Base-by-base conservation (phyloP, 495 filamentous ascomycete species). In the Neurospora hispaniola region DNA sequence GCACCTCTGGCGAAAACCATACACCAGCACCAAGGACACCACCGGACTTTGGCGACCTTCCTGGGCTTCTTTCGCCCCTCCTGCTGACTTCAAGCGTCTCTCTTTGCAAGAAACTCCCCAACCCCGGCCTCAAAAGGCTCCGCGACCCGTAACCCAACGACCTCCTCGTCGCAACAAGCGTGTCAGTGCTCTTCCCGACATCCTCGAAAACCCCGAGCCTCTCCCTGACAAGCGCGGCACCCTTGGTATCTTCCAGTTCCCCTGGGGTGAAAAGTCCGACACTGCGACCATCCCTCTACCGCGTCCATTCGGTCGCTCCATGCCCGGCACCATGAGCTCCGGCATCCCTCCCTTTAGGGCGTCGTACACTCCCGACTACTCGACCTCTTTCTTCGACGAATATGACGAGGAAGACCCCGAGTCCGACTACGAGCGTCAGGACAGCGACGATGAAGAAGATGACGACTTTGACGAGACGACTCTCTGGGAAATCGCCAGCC, bases 241-340 rank as follows among this genome's bases (percentile, higher is more conserved):
- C 6, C 79, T 89, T 10, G 87, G 86, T 5, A 84, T 89, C 70
- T 89, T 88, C 77, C 85, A 88, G 74, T 87, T 87, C 73, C 84
- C 87, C 0, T 89, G 85, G 85, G 87, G 87, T 27, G 86, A 88
- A 73, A 84, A 77, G 75, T 88, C 86, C 38, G 86, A 89, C 73
- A 81, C 83, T 42, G 83, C 84, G 3, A 79, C 77, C 18, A 74
- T 85, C n/a, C 81, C 81, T 44, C 75, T 78, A 62, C 79, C 74
- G 18, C 72, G 54, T 38, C 54, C 54, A 3, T 66, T 66, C 14
- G 54, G 54, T 18, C 54, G 54, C 27, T 66, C 81, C 41, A 84
- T 86, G 82, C 82, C 84, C 5, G 84, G 84, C 5, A 86, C 84
- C n/a, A 86, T 86, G 85, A 79, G 83, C 39, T 77, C 82, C 12